phyloP scores from a whole-genome alignment of 2,329 filamentous ascomycete species.

The Talaromyces islandicus region DNA sequence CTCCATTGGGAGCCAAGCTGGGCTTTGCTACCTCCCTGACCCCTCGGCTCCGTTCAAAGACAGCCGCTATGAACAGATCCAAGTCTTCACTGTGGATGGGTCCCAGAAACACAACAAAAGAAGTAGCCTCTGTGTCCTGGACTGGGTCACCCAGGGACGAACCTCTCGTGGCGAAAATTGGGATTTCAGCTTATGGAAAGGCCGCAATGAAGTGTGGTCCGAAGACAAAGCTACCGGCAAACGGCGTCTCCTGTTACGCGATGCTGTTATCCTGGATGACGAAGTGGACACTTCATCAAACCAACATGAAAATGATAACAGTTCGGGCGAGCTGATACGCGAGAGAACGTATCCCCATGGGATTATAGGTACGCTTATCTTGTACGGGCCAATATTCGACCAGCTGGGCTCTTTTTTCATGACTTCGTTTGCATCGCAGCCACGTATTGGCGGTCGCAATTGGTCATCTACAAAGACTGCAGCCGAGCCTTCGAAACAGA shows the following conservation, averaged over 20 bases:
- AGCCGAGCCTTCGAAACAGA: slow-evolving; percentile 31
- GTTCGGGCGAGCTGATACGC: slow-evolving; percentile 19
- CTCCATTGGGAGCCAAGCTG: slow-evolving; percentile 42
- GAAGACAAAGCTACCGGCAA: slow-evolving; percentile 34
- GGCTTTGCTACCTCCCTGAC: slow-evolving; percentile 69
- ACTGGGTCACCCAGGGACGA: slow-evolving; percentile 91
- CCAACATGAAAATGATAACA: not conserved
- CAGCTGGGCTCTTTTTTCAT: slow-evolving; percentile 68
- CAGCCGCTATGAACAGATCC: slow-evolving; percentile 77
- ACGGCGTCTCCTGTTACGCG: slow-evolving; percentile 68
- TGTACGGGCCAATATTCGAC: slow-evolving; percentile 67
- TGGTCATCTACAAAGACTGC: slow-evolving; percentile 45
- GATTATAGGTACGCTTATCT: slow-evolving; percentile 77
- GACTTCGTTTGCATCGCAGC: slow-evolving; percentile 68
- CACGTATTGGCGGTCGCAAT: slow-evolving; percentile 75
- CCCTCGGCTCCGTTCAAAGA: slow-evolving; percentile 85
- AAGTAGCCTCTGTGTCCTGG: slow-evolving; percentile 69
- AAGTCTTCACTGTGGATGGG: slow-evolving; percentile 62
- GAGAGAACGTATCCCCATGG: slow-evolving; percentile 68
- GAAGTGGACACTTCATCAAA: slow-evolving; percentile 29
- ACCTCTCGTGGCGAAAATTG: slow-evolving; percentile 82
- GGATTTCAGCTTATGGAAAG: slow-evolving; percentile 72
- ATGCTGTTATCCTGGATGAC: slow-evolving; percentile 70
- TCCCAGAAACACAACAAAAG: slow-evolving; percentile 29
- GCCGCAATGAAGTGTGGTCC: slow-evolving; percentile 71